Evolutionary conservation across 1,139 yeast species (phyloP), one percentile per base, ranked within the genome.

Genomic region (Hansenula anomala): DNA sequence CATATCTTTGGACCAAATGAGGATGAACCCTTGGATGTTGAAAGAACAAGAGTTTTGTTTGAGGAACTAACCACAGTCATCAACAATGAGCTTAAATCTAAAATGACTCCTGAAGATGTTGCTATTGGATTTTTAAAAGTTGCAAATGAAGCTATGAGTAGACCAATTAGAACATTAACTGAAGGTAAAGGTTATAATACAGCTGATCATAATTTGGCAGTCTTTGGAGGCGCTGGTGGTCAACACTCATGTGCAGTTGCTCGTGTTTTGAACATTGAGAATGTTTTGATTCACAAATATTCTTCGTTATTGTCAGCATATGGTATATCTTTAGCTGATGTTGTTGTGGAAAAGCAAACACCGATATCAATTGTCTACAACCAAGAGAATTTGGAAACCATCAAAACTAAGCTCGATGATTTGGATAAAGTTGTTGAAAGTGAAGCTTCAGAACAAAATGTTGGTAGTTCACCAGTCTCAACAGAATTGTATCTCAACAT

Each of bases 151-250:
- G 58, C 73, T 3, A 75, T 75, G 79, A 73, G 76, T 3, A 65
- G 78, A 48, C 80, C 80, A 7, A 72, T 75, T 33, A 60, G 81
- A 46, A 72, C 71, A 25, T 54, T 75, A 28, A 75, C 80, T 0
- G 81, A 75, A 47, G 73, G 77, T 1, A 73, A 68, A 44, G 81
- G 81, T 3, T 69, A 68, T 45, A 59, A 63, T 24, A 59, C 66
- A 1, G 54, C 71, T 3, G 60, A 65, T 8, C 80, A 75, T 52
- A 56, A 73, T 42, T 51, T 75, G 32, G 78, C 73, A 4, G 63
- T 75, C 0, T 75, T 75, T 56, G 81, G 81, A 39, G 81, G 81
- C 39, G 75, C 79, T 22, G 81, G 80, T 44, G 80, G 80, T 13
- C 81, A 75, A 45, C 74, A 73, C n/a, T n/a, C n/a, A n/a, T n/a